Conservation (phyloP, 192 early-diverging fungal genomes). For the Coemansia sp. region DNA sequence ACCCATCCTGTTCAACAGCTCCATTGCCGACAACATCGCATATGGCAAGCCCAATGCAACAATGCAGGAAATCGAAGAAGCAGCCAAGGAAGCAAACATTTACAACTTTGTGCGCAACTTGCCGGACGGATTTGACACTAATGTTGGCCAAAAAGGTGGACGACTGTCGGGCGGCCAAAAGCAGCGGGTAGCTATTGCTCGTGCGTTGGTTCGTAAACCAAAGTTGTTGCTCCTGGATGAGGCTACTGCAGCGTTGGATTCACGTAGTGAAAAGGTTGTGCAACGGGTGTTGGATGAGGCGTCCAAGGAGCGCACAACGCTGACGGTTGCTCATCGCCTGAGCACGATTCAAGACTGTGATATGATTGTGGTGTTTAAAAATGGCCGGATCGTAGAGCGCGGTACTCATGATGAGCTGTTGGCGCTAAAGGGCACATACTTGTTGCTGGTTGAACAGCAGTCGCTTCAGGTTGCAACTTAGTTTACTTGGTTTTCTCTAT, state of each 20-base stretch:
- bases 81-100: constrained; percentile 61
- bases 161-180: constrained; percentile 68
- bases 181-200: constrained; percentile 72
- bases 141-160: constrained; percentile 68
- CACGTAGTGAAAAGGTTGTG: constrained; percentile 75
- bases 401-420: constrained; percentile 70
- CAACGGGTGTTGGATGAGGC: constrained; percentile 73
- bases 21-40: constrained; percentile 84
- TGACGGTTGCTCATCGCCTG: constrained; percentile 73
- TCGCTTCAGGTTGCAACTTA: constrained; percentile 51
- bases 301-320: constrained; percentile 70
- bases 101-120: constrained; percentile 58
- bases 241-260: constrained; percentile 81
- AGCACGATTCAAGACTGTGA: constrained; percentile 82
- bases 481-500: background rate
- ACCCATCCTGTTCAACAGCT: constrained; percentile 84
- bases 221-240: constrained; percentile 79
- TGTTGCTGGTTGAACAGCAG: constrained; percentile 64
- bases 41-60: constrained; percentile 64
- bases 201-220: constrained; percentile 66
- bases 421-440: constrained; percentile 60
- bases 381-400: constrained; percentile 64
- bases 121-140: constrained; percentile 63
- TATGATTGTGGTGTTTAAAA: constrained; percentile 69
- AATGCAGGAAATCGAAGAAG: constrained; percentile 59